Evolutionary conservation across 306 rosid genomes (phyloP).

Genomic region (Prinsepia uniflora): DNA sequence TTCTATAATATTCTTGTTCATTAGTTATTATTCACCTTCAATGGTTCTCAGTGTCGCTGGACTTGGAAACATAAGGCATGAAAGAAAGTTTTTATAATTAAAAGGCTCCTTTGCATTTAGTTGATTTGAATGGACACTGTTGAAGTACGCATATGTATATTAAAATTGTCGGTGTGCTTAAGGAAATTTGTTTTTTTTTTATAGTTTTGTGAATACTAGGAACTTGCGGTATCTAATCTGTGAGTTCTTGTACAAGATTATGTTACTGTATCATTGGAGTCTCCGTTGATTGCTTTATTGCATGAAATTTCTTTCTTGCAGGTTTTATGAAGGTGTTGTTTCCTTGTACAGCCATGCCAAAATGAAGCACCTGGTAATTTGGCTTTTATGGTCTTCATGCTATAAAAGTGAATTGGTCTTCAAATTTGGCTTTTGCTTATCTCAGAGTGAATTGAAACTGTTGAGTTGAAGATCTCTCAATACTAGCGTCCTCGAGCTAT

Average conservation of each 20-base stretch:
- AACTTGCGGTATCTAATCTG: background rate
- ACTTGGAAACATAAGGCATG: background rate
- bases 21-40: background rate
- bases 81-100: background rate
- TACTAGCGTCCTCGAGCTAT: constrained; percentile 18
- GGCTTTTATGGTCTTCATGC: constrained; percentile 4
- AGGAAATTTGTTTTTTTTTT: background rate
- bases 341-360: constrained; percentile 41
- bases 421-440: constrained; percentile 16
- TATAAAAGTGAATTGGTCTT: no score
- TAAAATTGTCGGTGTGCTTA: background rate
- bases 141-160: background rate
- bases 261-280: background rate
- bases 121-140: background rate
- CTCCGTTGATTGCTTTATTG: constrained; percentile 5
- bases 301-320: constrained; percentile 26
- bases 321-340: constrained; percentile 76
- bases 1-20: constrained; percentile 11
- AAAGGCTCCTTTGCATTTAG: background rate
- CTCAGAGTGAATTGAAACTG: background rate
- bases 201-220: background rate
- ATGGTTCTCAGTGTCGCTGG: background rate
- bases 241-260: background rate
- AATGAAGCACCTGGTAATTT: constrained; percentile 62
- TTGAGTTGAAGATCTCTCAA: background rate